These are phyloP conservation scores for Luffa acutangula DNA, from an alignment of 306 rosid genomes.

Conservation along the genomic window DNA sequence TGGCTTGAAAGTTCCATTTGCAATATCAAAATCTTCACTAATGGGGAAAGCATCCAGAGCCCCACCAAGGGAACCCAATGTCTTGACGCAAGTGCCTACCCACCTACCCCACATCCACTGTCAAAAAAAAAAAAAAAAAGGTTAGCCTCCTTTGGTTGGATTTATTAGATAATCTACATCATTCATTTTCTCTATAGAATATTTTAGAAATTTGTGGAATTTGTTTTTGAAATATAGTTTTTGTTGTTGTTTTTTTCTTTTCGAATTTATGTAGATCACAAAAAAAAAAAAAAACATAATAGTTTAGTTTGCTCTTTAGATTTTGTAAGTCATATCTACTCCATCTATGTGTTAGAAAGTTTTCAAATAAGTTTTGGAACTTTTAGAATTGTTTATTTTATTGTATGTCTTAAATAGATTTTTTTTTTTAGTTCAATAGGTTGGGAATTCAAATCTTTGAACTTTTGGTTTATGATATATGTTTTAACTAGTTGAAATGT, in stretches of 20 bases:
- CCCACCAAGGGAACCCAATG: background rate
- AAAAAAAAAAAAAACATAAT: background rate
- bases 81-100: constrained; percentile 2
- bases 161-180: background rate
- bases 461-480: no score
- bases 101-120: background rate
- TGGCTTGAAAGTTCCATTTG: background rate
- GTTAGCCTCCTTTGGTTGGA: background rate
- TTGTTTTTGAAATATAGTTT: background rate
- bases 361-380: background rate
- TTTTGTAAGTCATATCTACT: no score
- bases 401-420: background rate
- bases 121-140: background rate
- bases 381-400: background rate
- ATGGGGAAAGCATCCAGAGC: background rate
- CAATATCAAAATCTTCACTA: background rate
- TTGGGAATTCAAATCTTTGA: no score
- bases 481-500: no score
- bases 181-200: background rate
- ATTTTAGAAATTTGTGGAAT: background rate
- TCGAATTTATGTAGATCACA: background rate
- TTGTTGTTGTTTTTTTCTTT: background rate
- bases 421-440: no score
- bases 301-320: no score
- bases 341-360: background rate